Conservation (phyloP, 1,284 basidiomycete genomes). For the Trichosporon inkin region DNA sequence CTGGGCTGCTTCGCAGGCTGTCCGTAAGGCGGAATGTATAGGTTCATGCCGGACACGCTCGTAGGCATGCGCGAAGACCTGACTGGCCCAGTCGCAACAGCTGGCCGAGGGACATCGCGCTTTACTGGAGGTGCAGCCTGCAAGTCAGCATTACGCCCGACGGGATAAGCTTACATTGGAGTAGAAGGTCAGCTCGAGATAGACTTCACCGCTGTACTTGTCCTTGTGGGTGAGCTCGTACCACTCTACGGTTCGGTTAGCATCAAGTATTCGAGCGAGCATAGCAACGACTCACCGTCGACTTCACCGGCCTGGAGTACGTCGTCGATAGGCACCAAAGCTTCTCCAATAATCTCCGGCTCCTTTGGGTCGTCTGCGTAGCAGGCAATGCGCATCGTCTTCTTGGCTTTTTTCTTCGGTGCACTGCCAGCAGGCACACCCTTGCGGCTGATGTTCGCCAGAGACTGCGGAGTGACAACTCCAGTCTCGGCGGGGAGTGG, state of each 20-base stretch:
- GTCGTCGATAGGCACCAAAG: slow-evolving; percentile 78
- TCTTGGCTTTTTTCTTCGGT: slow-evolving; percentile 52
- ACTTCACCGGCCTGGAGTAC: slow-evolving; percentile 92
- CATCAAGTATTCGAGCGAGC: neutral
- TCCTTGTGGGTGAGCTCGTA: slow-evolving; percentile 83
- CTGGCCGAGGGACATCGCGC: slow-evolving; percentile 40
- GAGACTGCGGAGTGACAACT: slow-evolving; percentile 51
- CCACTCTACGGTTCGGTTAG: slow-evolving; percentile 66
- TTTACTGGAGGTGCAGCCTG: slow-evolving; percentile 45
- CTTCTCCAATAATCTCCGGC: slow-evolving; percentile 92
- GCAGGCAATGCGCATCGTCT: slow-evolving; percentile 73
- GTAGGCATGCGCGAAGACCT: slow-evolving; percentile 23
- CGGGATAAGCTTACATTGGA: slow-evolving; percentile 69
- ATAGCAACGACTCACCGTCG: slow-evolving; percentile 65
- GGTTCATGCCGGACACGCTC: slow-evolving; percentile 43
- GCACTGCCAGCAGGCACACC: slow-evolving; percentile 11
- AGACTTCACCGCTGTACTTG: slow-evolving; percentile 89
- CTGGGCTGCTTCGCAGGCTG: neutral
- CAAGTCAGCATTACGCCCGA: neutral
- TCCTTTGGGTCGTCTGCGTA: slow-evolving; percentile 94
- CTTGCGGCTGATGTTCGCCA: slow-evolving; percentile 54
- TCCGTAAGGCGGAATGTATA: slow-evolving; percentile 46
- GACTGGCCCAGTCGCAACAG: slow-evolving; percentile 16
- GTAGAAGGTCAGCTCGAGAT: slow-evolving; percentile 92
- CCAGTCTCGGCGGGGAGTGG: slow-evolving; percentile 24